A percentile compares a stretch with the other conserved stretches of the same genome.
phyloP scores from a whole-genome alignment of 106 monocot species.

The Dendrobium chrysotoxum region DNA sequence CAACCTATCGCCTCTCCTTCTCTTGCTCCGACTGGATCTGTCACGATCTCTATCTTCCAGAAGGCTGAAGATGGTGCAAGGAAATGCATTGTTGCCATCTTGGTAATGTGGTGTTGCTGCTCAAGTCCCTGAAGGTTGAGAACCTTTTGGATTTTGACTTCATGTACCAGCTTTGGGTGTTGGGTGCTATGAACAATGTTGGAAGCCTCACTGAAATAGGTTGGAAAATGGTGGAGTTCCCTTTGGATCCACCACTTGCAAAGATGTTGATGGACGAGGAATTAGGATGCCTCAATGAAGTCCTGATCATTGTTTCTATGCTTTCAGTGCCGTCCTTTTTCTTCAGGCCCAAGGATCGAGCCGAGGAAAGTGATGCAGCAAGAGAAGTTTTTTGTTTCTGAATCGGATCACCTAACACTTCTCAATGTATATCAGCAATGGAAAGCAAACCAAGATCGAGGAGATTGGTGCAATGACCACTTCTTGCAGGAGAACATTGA shows the following conservation, averaged over 20 bases:
- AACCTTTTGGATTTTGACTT: constrained; percentile 93
- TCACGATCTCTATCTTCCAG: constrained; percentile 83
- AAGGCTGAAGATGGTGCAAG: constrained; percentile 91
- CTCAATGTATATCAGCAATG: constrained; percentile 91
- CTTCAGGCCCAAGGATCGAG: constrained; percentile 91
- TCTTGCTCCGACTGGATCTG: constrained; percentile 61
- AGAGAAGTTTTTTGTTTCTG: constrained; percentile 98
- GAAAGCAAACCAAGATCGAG: constrained; percentile 72
- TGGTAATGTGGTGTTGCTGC: constrained; percentile 76
- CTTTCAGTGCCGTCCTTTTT: constrained; percentile 93
- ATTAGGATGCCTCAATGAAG: constrained; percentile 75
- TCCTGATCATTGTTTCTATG: constrained; percentile 90
- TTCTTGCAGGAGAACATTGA: constrained; percentile 81
- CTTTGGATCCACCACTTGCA: constrained; percentile 90
- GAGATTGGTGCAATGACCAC: constrained; percentile 95
- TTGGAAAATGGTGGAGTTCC: constrained; percentile 99
- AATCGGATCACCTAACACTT: constrained; percentile 91
- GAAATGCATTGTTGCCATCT: constrained; percentile 92
- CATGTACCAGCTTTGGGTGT: constrained; percentile 96
- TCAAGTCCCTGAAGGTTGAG: constrained; percentile 84
- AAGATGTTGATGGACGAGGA: constrained; percentile 87
- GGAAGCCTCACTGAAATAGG: constrained; percentile 78
- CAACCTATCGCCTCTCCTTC: constrained; percentile 73
- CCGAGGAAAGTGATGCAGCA: constrained; percentile 90
- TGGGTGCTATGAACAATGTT: constrained; percentile 92